Percentiles rank a stretch among this genome's conserved stretches.
Evolutionary conservation across 2,329 filamentous ascomycete species (phyloP).

Genomic region (Fusarium ramigenum): DNA sequence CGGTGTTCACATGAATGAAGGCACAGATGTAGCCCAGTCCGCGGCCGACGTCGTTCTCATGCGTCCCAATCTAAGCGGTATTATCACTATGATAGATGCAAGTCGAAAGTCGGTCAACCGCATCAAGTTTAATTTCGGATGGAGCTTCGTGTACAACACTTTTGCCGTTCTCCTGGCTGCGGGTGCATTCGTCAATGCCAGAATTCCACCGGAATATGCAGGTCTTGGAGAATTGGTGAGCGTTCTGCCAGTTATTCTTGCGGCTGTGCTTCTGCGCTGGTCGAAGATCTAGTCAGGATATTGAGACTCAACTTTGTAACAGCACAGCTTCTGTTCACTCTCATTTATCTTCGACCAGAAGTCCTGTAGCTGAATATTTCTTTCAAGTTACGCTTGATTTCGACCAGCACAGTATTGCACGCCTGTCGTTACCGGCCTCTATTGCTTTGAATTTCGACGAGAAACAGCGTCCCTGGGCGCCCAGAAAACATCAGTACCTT

Average conservation of each 20-base stretch:
- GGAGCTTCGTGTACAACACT: slow-evolving; percentile 76
- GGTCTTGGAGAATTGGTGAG: slow-evolving; percentile 79
- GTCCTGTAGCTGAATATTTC: not conserved
- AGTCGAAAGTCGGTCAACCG: slow-evolving; percentile 56
- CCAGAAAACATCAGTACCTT: not conserved
- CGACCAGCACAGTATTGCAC: slow-evolving; percentile 4
- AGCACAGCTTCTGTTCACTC: not conserved
- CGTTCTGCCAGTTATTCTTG: slow-evolving; percentile 72
- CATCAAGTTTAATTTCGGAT: slow-evolving; percentile 75
- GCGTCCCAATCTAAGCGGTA: slow-evolving; percentile 61
- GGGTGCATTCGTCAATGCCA: slow-evolving; percentile 67
- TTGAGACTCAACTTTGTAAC: not conserved
- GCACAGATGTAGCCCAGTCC: slow-evolving; percentile 70
- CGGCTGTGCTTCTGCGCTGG: slow-evolving; percentile 41
- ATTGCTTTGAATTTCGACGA: not conserved
- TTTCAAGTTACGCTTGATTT: not conserved
- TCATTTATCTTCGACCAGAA: not conserved
- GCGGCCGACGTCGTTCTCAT: slow-evolving; percentile 77
- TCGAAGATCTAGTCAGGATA: slow-evolving; percentile 29
- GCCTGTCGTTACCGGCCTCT: slow-evolving; percentile 25
- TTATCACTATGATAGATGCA: slow-evolving; percentile 67
- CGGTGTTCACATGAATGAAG: slow-evolving; percentile 72
- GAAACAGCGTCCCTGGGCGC: not conserved
- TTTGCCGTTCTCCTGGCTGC: slow-evolving; percentile 73
- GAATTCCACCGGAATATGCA: slow-evolving; percentile 69